These are phyloP conservation scores for Passiflora organensis DNA, from an alignment of 345 rosid species.

Conservation along the genomic window DNA sequence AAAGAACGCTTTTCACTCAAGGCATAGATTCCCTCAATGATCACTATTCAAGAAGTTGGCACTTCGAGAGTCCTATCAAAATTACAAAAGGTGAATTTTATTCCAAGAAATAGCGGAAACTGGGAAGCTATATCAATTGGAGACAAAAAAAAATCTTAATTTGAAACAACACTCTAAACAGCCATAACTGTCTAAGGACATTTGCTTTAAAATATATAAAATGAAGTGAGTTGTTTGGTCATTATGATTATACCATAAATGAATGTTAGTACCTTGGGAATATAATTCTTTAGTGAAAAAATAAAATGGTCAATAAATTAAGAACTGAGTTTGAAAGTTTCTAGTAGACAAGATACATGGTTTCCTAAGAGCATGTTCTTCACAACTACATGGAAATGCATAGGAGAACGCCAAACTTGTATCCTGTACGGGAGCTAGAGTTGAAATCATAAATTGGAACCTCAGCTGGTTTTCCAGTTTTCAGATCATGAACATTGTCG, in stretches of 20 bases:
- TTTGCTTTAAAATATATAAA: too few relatives aligned
- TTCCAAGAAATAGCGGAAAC: constrained; percentile 3
- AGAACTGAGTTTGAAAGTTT: too few relatives aligned
- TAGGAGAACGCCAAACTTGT: constrained; percentile 49
- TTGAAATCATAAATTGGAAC: constrained; percentile 96
- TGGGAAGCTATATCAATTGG: too few relatives aligned
- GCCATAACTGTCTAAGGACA: too few relatives aligned
- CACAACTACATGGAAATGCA: background rate
- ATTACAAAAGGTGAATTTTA: constrained; percentile 16
- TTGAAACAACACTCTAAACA: too few relatives aligned
- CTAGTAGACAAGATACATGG: too few relatives aligned
- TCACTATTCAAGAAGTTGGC: constrained; percentile 86
- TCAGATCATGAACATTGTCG: constrained; percentile 68
- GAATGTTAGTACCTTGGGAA: too few relatives aligned
- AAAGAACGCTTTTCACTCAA: constrained; percentile 84
- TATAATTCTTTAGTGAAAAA: too few relatives aligned
- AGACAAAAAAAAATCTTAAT: background rate
- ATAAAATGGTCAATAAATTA: too few relatives aligned
- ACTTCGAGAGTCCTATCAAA: constrained; percentile 74
- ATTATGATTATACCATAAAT: too few relatives aligned
- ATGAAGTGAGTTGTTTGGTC: too few relatives aligned
- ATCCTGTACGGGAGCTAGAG: constrained; percentile 85
- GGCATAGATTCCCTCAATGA: constrained; percentile 95
- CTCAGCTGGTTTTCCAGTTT: constrained; percentile 66
- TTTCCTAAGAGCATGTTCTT: too few relatives aligned